Percentiles rank a stretch among this genome's conserved stretches.
phyloP scores from a whole-genome alignment of 805 yeast genomes.

The Saccharomycodes ludwigii region DNA sequence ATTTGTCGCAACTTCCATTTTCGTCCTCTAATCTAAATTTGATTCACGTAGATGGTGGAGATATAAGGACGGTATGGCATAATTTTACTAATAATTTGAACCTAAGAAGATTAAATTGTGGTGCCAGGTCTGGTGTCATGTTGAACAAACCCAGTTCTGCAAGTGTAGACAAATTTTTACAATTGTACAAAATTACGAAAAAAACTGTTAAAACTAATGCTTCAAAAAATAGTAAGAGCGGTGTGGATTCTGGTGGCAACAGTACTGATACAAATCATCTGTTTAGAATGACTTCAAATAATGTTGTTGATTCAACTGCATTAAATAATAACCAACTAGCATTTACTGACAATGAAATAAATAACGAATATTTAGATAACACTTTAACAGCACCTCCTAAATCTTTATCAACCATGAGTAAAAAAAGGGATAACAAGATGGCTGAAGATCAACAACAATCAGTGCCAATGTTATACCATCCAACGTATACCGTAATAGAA shows the following conservation, averaged over 20 bases:
- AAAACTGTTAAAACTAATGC: constrained; percentile 19
- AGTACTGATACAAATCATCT: not conserved
- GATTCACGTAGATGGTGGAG: constrained; percentile 57
- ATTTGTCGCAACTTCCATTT: constrained; percentile 61
- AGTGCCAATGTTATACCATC: constrained; percentile 2
- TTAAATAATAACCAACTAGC: too few relatives aligned
- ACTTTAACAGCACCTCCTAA: too few relatives aligned
- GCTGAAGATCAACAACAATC: too few relatives aligned
- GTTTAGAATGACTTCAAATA: too few relatives aligned
- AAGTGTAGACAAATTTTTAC: constrained; percentile 67
- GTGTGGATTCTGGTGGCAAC: not conserved
- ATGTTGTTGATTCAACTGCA: too few relatives aligned
- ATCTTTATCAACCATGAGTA: too few relatives aligned
- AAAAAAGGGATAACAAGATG: constrained; percentile 6
- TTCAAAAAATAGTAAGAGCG: constrained; percentile 7
- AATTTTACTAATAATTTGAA: constrained; percentile 64
- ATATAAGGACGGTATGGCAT: constrained; percentile 36
- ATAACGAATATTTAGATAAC: too few relatives aligned
- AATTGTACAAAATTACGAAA: constrained; percentile 49
- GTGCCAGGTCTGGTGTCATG: constrained; percentile 71
- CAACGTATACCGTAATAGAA: constrained; percentile 54
- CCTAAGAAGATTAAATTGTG: constrained; percentile 65
- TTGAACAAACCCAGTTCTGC: constrained; percentile 66
- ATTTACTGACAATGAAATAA: too few relatives aligned
- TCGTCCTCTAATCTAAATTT: constrained; percentile 45